phyloP scores from a whole-genome alignment of 805 yeast genomes.

The Candida ipomoeae region DNA sequence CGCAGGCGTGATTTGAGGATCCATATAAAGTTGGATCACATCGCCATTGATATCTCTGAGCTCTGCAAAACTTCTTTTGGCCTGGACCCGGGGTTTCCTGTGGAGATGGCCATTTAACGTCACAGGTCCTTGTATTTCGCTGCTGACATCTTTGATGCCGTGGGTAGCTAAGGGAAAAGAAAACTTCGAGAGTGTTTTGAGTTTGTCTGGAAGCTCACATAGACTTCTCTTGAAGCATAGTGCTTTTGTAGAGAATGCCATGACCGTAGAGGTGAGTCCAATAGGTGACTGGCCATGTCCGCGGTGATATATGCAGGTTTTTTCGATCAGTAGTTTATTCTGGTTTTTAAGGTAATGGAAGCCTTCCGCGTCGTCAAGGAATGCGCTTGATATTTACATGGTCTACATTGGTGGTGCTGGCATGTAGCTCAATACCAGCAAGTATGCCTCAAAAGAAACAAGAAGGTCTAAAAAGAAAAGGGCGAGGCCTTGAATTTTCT shows the following conservation, averaged over 20 bases:
- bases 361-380: too few relatives aligned
- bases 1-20: constrained; percentile 39
- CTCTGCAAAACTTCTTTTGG: constrained; percentile 68
- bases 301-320: neutral
- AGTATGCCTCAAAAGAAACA: too few relatives aligned
- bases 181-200: constrained; percentile 23
- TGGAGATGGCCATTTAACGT: constrained; percentile 82
- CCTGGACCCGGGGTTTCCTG: constrained; percentile 64
- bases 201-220: constrained; percentile 6
- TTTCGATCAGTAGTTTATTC: neutral
- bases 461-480: too few relatives aligned
- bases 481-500: too few relatives aligned
- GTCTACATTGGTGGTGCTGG: too few relatives aligned
- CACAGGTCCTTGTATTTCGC: constrained; percentile 24
- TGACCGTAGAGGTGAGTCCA: neutral
- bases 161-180: constrained; percentile 35
- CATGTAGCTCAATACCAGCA: too few relatives aligned
- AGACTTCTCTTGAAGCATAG: neutral
- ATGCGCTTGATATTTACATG: too few relatives aligned
- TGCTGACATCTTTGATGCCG: constrained; percentile 14
- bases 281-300: neutral
- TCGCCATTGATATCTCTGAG: constrained; percentile 74
- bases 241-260: neutral
- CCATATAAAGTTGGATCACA: constrained; percentile 45
- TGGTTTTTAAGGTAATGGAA: too few relatives aligned